Evolutionary conservation across 2,329 filamentous ascomycete genomes (phyloP), one percentile per base, ranked within the genome.

Genomic region (Calonectria ilicicola): DNA sequence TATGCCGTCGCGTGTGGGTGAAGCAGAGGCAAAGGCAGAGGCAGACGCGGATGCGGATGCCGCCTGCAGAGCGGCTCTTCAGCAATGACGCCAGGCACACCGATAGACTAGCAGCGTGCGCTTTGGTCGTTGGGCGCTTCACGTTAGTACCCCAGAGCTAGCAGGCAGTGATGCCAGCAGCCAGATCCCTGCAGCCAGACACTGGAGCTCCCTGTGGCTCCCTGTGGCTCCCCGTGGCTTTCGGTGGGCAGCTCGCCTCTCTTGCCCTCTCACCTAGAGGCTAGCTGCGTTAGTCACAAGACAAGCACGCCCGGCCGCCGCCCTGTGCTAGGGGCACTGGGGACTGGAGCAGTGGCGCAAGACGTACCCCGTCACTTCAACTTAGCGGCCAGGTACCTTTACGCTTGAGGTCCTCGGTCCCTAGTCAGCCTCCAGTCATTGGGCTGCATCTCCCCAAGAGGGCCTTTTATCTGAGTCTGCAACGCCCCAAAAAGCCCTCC

Each of bases 391-490:
- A n/a, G 58, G 58, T 63, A 63, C 58, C 58, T 63, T 63, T 60
- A 32, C 53, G 53, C 53, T 60, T 60, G 53, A 42, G 58, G 58
- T 63, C 38, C 40, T 38, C 17, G 26, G 58, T 42, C 58, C 58
- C 58, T 35, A 44, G 58, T 17, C 58, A 19, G 58, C 58, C 26
- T 46, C 58, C 40, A 23, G 40, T n/a, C 38, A 46, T 42, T 42
- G 38, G 58, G 58, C 38, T 63, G 58, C 35, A 53, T 51, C 47
- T 21, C 35, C 29, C 14, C 58, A 32, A n/a, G 29, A 60, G 27
- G 40, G 32, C 51, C 62, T 51, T 70, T 65, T 70, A 70, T 70
- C 68, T 70, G 53, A 60, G 53, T 60, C 67, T 62, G 56, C 58
- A 63, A 69, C 49, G 38, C 53, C 51, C 42, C 51, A 60, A 67